A percentile compares a stretch with the other conserved stretches of the same genome.
phyloP scores from a whole-genome alignment of 1,284 basidiomycete species.

The Erythrobasidium hasegawianum region DNA sequence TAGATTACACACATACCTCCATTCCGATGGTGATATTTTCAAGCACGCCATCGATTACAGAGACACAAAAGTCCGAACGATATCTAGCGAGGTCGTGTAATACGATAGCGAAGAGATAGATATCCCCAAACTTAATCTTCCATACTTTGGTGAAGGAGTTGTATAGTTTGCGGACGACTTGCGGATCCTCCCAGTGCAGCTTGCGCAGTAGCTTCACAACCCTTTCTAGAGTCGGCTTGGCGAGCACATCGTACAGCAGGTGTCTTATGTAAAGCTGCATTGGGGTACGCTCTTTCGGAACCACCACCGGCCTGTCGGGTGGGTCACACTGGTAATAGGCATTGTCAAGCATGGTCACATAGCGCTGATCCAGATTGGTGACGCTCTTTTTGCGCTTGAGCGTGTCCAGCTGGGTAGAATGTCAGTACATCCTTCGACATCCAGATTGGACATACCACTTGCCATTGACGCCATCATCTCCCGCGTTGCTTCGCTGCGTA shows the following conservation, averaged over 20 bases:
- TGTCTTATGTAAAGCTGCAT: slow-evolving; percentile 92
- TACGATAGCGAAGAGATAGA: slow-evolving; percentile 87
- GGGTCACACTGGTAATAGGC: slow-evolving; percentile 99
- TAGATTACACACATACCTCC: slow-evolving; percentile 55
- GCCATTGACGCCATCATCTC: slow-evolving; percentile 80
- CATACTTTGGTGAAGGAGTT: slow-evolving; percentile 92
- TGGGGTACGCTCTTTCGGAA: slow-evolving; percentile 77
- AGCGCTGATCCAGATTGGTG: slow-evolving; percentile 85
- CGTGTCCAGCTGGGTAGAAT: slow-evolving; percentile 68
- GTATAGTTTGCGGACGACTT: slow-evolving; percentile 52
- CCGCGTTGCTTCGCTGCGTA: slow-evolving; percentile 80
- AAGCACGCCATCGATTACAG: slow-evolving; percentile 87
- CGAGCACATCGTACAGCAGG: slow-evolving; percentile 82
- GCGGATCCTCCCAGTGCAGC: slow-evolving; percentile 84
- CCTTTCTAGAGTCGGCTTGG: slow-evolving; percentile 87
- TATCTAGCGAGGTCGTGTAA: slow-evolving; percentile 90
- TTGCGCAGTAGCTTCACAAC: slow-evolving; percentile 87
- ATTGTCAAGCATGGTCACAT: slow-evolving; percentile 86
- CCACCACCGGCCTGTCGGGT: slow-evolving; percentile 79
- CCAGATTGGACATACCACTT: slow-evolving; percentile 45
- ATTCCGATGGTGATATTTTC: slow-evolving; percentile 87
- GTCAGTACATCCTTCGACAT: too few species aligned
- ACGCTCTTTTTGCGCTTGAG: slow-evolving; percentile 85
- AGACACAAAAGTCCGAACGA: slow-evolving; percentile 79
- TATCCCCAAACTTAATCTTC: slow-evolving; percentile 89